phyloP scores from a whole-genome alignment of 2,329 filamentous ascomycete genomes.

The Botrytis galanthina region DNA sequence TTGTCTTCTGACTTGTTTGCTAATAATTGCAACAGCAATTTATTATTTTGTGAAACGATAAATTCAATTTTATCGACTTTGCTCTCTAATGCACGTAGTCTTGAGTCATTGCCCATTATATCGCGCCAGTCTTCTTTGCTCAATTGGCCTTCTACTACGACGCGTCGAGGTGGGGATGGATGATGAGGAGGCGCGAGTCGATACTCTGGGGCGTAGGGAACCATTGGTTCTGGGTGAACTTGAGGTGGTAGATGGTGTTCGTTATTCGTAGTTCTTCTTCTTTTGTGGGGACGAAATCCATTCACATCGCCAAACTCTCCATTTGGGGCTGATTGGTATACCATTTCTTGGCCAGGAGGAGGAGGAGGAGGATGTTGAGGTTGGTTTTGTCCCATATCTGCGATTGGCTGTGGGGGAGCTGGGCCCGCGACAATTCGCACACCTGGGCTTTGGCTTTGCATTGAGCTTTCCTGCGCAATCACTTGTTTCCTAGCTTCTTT shows the following conservation, averaged over 20 bases:
- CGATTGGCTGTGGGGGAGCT: constrained; percentile 23
- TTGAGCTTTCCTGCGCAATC: constrained; percentile 34
- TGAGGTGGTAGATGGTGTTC: constrained; percentile 33
- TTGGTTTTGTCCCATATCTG: constrained; percentile 25
- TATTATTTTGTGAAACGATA: constrained; percentile 38
- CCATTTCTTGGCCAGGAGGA: constrained; percentile 26
- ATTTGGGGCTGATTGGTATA: constrained; percentile 25
- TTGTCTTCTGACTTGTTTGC: constrained; percentile 25
- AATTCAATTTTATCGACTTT: constrained; percentile 39
- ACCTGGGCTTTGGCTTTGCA: constrained; percentile 27
- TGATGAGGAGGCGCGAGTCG: constrained; percentile 28
- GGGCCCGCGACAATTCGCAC: constrained; percentile 24
- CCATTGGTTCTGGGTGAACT: constrained; percentile 32
- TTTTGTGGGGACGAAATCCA: constrained; percentile 34
- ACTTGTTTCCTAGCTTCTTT: constrained; percentile 37
- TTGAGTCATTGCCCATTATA: constrained; percentile 38
- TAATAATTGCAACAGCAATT: constrained; percentile 36
- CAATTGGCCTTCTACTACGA: constrained; percentile 36
- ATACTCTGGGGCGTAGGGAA: constrained; percentile 14
- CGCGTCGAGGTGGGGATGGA: constrained; percentile 34
- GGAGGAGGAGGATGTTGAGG: not conserved
- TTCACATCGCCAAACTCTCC: constrained; percentile 28
- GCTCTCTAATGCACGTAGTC: constrained; percentile 35
- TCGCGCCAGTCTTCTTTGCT: constrained; percentile 39
- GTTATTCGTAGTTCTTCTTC: constrained; percentile 33